Percentiles rank a stretch among this genome's conserved stretches.
These are phyloP conservation scores for Pythium dissimile DNA, from an alignment of 352 stramenopile genomes.

Conservation along the genomic window DNA sequence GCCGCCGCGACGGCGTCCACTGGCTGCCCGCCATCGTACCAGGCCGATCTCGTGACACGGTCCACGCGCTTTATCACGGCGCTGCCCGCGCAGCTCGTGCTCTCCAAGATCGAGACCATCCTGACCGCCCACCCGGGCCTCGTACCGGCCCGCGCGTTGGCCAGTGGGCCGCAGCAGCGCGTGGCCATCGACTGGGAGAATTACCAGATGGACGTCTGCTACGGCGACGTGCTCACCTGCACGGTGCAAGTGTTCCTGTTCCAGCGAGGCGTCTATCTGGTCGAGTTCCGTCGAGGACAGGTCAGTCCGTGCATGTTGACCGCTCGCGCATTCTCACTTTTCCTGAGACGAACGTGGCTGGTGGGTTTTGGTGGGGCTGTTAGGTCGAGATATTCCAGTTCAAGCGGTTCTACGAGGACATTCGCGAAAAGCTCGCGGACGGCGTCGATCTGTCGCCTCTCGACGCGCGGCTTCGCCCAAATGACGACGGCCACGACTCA, in stretches of 20 bases:
- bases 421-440: constrained; percentile 59
- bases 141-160: constrained; percentile 23
- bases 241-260: constrained; percentile 82
- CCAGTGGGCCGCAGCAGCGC: constrained; percentile 31
- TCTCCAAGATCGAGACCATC: constrained; percentile 63
- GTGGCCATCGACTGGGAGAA: constrained; percentile 69
- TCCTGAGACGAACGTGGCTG: background rate
- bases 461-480: background rate
- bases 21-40: constrained; percentile 52
- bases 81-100: constrained; percentile 55
- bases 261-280: constrained; percentile 74
- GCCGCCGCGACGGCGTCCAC: background rate
- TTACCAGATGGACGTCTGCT: constrained; percentile 70
- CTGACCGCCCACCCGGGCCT: constrained; percentile 38
- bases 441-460: constrained; percentile 28
- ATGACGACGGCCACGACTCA: background rate
- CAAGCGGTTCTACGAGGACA: constrained; percentile 84
- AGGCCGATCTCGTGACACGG: constrained; percentile 52
- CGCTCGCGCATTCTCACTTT: too few species aligned
- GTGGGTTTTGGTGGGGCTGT: background rate
- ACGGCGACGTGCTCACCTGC: constrained; percentile 58
- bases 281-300: constrained; percentile 76
- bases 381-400: constrained; percentile 87
- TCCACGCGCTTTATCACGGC: constrained; percentile 74
- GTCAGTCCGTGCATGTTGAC: constrained; percentile 26